phyloP scores from a whole-genome alignment of 1,139 yeast species.

The Hemisphaericaspora xylofermentans region DNA sequence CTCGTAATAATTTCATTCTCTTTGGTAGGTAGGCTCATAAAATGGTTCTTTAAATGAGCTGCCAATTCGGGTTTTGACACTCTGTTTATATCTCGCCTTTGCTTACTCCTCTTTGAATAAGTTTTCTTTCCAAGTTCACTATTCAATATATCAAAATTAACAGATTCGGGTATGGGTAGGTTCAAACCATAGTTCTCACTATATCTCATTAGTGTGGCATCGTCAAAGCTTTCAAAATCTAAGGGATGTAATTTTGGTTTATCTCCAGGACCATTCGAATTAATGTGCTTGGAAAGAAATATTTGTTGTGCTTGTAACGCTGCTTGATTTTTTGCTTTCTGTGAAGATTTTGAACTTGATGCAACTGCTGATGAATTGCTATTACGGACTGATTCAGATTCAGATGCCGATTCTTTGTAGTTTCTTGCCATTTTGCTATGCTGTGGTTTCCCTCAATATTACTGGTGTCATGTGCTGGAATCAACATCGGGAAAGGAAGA shows the following conservation, averaged over 20 bases:
- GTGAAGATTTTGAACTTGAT: constrained; percentile 37
- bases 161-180: constrained; percentile 52
- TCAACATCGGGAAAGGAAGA: no score
- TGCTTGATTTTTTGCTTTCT: constrained; percentile 54
- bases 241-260: constrained; percentile 48
- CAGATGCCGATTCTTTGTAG: constrained; percentile 42
- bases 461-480: no score
- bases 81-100: constrained; percentile 22
- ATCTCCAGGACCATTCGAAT: constrained; percentile 65
- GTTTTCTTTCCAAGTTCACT: constrained; percentile 69
- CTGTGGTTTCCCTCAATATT: background rate
- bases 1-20: constrained; percentile 80
- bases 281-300: constrained; percentile 55
- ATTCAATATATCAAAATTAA: constrained; percentile 59
- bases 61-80: constrained; percentile 58
- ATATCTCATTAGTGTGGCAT: constrained; percentile 57
- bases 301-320: constrained; percentile 63
- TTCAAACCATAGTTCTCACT: constrained; percentile 48
- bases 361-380: constrained; percentile 16
- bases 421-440: constrained; percentile 5
- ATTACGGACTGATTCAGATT: constrained; percentile 35
- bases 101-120: constrained; percentile 33
- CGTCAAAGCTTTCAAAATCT: constrained; percentile 60
- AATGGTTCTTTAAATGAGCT: constrained; percentile 58
- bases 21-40: constrained; percentile 56